Conservation (phyloP, 148 eudicot genomes). For the Agrostemma githago region DNA sequence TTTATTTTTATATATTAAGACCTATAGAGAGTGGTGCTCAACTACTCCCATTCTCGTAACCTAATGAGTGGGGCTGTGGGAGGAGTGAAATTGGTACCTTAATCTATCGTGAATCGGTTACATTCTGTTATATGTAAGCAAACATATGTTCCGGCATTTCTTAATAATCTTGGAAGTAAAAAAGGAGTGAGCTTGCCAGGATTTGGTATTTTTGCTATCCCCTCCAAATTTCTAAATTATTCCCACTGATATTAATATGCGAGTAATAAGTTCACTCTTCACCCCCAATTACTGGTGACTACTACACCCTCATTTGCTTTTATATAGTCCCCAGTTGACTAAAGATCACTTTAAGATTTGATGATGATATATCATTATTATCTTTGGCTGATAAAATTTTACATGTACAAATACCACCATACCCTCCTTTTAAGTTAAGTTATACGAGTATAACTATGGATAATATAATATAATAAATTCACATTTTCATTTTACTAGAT, state of each 20-base stretch:
- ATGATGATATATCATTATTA: background rate
- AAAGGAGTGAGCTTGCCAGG: conserved; percentile 3
- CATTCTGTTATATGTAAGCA: background rate
- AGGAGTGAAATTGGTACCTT: background rate
- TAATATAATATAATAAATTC: background rate
- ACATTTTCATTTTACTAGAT: background rate
- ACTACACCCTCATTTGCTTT: no score
- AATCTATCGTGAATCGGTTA: background rate
- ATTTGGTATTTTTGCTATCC: background rate
- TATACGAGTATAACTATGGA: background rate
- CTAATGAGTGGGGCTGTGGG: background rate
- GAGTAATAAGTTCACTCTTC: no score
- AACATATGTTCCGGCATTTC: background rate
- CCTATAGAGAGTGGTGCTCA: background rate
- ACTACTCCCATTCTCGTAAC: background rate
- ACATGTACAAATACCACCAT: background rate
- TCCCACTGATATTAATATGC: background rate
- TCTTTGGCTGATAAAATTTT: background rate
- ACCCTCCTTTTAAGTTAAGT: background rate
- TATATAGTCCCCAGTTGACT: background rate
- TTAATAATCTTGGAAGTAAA: background rate
- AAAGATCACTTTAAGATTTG: background rate
- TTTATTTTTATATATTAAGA: background rate
- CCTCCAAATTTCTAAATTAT: background rate
- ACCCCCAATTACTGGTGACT: background rate